These are phyloP conservation scores for Mariannaea sp. DNA, from an alignment of 2,329 filamentous ascomycete species.

Conservation along the genomic window DNA sequence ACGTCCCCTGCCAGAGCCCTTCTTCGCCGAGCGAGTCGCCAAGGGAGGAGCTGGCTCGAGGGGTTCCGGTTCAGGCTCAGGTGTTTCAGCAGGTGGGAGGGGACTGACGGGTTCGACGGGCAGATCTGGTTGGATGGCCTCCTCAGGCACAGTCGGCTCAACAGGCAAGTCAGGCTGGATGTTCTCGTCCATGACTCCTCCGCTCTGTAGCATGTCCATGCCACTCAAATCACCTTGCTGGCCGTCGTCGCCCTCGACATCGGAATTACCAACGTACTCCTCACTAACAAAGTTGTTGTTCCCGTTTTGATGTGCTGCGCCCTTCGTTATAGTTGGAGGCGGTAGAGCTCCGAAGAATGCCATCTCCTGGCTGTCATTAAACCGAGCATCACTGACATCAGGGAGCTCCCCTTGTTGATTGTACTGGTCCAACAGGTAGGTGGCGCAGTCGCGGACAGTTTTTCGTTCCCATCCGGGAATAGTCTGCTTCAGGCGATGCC, in stretches of 20 bases:
- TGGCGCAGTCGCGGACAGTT: conserved; percentile 43
- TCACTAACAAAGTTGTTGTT: conserved; percentile 32
- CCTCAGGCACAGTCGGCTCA: conserved; percentile 11
- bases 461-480: conserved; percentile 41
- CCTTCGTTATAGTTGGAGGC: conserved; percentile 14
- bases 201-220: conserved; percentile 23
- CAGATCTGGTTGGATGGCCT: conserved; percentile 31
- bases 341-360: conserved; percentile 36
- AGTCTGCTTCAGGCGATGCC: conserved; percentile 45
- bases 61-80: conserved; percentile 21
- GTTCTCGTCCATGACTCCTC: conserved; percentile 26
- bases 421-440: conserved; percentile 43
- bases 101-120: conserved; percentile 14
- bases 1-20: conserved; percentile 34
- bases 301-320: background rate
- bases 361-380: conserved; percentile 43
- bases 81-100: background rate
- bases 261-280: conserved; percentile 40
- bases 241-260: conserved; percentile 33
- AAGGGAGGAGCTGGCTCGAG: conserved; percentile 34
- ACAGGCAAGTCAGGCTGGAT: conserved; percentile 31
- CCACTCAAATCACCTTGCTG: conserved; percentile 18
- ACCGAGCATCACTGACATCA: conserved; percentile 39
- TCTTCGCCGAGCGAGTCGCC: conserved; percentile 35
- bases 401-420: conserved; percentile 43